phyloP scores from a whole-genome alignment of 2,329 filamentous ascomycete genomes.

The Diaporthe nobilis region DNA sequence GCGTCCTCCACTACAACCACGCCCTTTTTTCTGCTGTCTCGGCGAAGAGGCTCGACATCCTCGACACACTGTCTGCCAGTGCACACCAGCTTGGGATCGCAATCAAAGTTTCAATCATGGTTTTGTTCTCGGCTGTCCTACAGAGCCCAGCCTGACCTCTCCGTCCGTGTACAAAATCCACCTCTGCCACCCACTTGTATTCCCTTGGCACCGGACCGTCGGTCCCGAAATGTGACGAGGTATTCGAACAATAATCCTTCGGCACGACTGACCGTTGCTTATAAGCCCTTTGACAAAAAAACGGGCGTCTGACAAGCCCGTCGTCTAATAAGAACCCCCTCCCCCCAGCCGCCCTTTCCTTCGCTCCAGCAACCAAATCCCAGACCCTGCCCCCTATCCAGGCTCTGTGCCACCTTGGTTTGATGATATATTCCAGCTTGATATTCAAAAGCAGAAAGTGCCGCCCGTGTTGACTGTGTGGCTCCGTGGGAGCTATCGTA shows the following conservation, averaged over 20 bases:
- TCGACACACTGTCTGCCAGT: background rate
- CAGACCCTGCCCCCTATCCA: constrained; percentile 1
- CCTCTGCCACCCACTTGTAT: background rate
- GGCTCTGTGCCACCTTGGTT: background rate
- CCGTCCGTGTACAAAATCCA: background rate
- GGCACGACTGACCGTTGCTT: background rate
- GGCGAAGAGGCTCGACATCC: background rate
- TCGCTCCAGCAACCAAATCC: constrained; percentile 5
- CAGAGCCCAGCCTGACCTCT: background rate
- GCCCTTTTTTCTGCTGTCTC: too few species aligned
- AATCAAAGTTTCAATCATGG: constrained; percentile 17
- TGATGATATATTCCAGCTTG: constrained; percentile 27
- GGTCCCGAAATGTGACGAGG: background rate
- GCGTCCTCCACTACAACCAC: background rate
- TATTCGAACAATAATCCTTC: background rate
- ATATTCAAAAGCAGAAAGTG: constrained; percentile 9
- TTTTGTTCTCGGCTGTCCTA: constrained; percentile 21
- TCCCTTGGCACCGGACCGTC: background rate
- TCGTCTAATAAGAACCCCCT: constrained; percentile 9
- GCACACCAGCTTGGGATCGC: background rate
- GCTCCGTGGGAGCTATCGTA: constrained; percentile 29
- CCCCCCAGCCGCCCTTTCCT: background rate
- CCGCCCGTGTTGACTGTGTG: constrained; percentile 15
- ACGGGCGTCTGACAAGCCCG: constrained; percentile 1
- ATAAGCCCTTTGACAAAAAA: background rate